A percentile compares a stretch with the other conserved stretches of the same genome.
These are phyloP conservation scores for Rhizophlyctis rosea DNA, from an alignment of 192 early-diverging fungal genomes.

Conservation along the genomic window DNA sequence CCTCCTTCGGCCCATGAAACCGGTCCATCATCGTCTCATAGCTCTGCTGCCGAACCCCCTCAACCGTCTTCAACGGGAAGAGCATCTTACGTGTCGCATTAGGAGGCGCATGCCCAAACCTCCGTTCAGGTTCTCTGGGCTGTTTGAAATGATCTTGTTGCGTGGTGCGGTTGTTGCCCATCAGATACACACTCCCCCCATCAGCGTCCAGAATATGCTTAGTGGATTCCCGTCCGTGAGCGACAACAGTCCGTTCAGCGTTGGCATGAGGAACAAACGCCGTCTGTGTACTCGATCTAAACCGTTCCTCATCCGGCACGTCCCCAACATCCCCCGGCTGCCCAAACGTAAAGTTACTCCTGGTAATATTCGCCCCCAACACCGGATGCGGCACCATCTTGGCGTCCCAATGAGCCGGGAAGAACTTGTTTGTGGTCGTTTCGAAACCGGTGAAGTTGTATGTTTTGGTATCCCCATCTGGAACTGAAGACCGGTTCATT, in stretches of 20 bases:
- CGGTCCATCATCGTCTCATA: slow-evolving; percentile 29
- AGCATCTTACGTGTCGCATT: slow-evolving; percentile 14
- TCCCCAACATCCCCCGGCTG: slow-evolving; percentile 3
- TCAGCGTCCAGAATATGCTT: slow-evolving; percentile 8
- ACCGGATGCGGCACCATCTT: slow-evolving; percentile 35
- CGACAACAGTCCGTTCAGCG: slow-evolving; percentile 1
- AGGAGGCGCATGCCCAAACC: slow-evolving; percentile 7
- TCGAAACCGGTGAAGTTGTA: slow-evolving; percentile 8
- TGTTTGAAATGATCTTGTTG: slow-evolving; percentile 22
- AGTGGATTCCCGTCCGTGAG: slow-evolving; percentile 1
- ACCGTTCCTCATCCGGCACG: neutral
- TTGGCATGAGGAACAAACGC: slow-evolving; percentile 20
- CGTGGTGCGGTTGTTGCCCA: slow-evolving; percentile 27
- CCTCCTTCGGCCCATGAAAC: slow-evolving; percentile 17
- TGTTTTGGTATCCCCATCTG: slow-evolving; percentile 31
- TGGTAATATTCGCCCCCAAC: slow-evolving; percentile 35
- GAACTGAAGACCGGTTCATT: slow-evolving; percentile 29
- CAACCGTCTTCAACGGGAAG: slow-evolving; percentile 21
- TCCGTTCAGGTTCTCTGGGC: neutral
- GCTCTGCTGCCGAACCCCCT: slow-evolving; percentile 1
- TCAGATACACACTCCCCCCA: slow-evolving; percentile 17
- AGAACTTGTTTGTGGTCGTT: slow-evolving; percentile 28
- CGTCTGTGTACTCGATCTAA: slow-evolving; percentile 16
- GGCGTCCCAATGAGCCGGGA: slow-evolving; percentile 20
- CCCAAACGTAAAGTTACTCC: slow-evolving; percentile 26